Percentiles rank a stretch among this genome's conserved stretches.
Evolutionary conservation across 2,329 filamentous ascomycete genomes (phyloP).

Genomic region (Mollisiaceae sp.): DNA sequence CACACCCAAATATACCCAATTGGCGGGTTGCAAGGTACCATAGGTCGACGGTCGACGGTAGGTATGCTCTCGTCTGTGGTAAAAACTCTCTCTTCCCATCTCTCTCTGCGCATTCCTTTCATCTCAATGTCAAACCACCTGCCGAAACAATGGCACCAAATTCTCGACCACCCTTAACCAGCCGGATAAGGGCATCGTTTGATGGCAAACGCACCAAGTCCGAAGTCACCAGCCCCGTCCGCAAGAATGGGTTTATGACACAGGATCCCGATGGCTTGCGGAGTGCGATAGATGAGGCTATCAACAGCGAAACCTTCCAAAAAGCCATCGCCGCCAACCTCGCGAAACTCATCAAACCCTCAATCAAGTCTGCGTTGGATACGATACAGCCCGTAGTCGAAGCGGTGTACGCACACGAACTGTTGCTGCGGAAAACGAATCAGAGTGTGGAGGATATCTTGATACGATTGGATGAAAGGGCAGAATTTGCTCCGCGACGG

Average conservation of each 20-base stretch:
- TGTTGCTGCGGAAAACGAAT: conserved; percentile 41
- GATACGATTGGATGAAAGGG: conserved; percentile 32
- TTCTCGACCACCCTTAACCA: conserved; percentile 41
- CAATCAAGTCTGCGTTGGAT: conserved; percentile 41
- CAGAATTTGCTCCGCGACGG: conserved; percentile 22
- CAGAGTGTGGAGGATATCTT: conserved; percentile 40
- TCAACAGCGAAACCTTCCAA: conserved; percentile 41
- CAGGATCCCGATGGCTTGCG: conserved; percentile 38
- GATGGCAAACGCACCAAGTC: conserved; percentile 38
- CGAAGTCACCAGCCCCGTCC: conserved; percentile 24
- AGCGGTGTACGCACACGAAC: conserved; percentile 42
- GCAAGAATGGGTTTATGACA: conserved; percentile 24
- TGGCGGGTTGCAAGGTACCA: conserved; percentile 25
- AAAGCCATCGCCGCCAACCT: conserved; percentile 40
- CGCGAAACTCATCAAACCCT: conserved; percentile 40
- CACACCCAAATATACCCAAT: conserved; percentile 33
- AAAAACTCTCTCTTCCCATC: conserved; percentile 16
- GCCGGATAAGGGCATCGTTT: conserved; percentile 39
- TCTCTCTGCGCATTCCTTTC: conserved; percentile 6
- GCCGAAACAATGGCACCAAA: conserved; percentile 30
- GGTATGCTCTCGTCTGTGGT: conserved; percentile 14
- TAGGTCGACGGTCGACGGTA: conserved; percentile 7
- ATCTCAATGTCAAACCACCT: conserved; percentile 8
- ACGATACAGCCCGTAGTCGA: conserved; percentile 43
- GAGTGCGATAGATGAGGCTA: conserved; percentile 37